Conservation (phyloP, 805 yeast species). For the Cyberlindnera suaveolens region DNA sequence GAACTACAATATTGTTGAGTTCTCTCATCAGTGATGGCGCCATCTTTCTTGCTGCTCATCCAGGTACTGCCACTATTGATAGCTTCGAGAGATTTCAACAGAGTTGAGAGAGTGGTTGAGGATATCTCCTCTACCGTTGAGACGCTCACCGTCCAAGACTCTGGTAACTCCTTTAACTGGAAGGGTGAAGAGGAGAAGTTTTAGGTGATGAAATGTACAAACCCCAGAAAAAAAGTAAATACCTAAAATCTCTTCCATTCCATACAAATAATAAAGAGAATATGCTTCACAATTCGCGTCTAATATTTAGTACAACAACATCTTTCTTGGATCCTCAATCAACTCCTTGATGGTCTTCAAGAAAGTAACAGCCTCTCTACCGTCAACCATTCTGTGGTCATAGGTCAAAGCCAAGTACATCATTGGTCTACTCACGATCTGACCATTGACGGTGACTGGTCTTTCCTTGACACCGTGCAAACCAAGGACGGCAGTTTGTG, state of each 20-base stretch:
- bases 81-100: too few species aligned
- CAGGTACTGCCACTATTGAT: too few species aligned
- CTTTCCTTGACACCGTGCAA: conserved; percentile 97
- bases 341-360: conserved; percentile 92
- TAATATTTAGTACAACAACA: conserved; percentile 52
- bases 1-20: too few species aligned
- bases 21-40: too few species aligned
- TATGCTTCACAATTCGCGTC: background rate
- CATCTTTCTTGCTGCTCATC: too few species aligned
- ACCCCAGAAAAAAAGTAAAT: background rate
- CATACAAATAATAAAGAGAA: background rate
- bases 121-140: too few species aligned
- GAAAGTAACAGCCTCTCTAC: conserved; percentile 98
- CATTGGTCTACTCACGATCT: conserved; percentile 97
- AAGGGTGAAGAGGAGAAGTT: too few species aligned
- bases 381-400: conserved; percentile 96
- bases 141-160: too few species aligned
- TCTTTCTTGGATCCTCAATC: conserved; percentile 98
- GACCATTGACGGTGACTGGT: conserved; percentile 94
- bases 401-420: conserved; percentile 98
- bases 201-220: background rate
- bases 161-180: too few species aligned
- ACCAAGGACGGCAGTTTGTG: conserved; percentile 97
- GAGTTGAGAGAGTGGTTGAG: too few species aligned
- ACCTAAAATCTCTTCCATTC: background rate